These are phyloP conservation scores for Sporothrix mexicana DNA, from an alignment of 2,329 filamentous ascomycete species.

Conservation along the genomic window DNA sequence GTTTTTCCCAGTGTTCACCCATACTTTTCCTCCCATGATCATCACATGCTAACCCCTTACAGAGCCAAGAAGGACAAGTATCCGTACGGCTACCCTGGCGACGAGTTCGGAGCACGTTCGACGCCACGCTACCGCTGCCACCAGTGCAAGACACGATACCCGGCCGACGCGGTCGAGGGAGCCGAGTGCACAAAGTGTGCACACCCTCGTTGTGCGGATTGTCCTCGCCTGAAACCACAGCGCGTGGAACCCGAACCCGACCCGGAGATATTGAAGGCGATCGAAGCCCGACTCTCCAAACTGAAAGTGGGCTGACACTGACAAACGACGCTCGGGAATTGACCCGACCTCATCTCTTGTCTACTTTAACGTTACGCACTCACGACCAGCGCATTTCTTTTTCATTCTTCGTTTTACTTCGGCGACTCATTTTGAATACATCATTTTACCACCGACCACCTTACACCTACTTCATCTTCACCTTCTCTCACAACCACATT, in stretches of 20 bases:
- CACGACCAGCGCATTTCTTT: slow-evolving; percentile 11
- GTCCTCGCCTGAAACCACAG: slow-evolving; percentile 62
- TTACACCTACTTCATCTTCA: neutral
- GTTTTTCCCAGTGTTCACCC: slow-evolving; percentile 45
- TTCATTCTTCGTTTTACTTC: neutral
- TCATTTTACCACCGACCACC: neutral
- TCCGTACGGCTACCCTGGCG: slow-evolving; percentile 72
- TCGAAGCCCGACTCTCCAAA: slow-evolving; percentile 61
- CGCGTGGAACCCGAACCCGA: slow-evolving; percentile 67
- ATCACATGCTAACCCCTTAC: slow-evolving; percentile 34
- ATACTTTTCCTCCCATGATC: neutral
- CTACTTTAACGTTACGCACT: neutral
- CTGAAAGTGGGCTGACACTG: slow-evolving; percentile 45
- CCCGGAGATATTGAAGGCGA: slow-evolving; percentile 61
- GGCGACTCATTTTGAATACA: neutral
- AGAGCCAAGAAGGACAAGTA: slow-evolving; percentile 72
- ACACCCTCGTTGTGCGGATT: slow-evolving; percentile 64
- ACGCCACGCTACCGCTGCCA: slow-evolving; percentile 65
- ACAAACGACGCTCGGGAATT: too few species aligned
- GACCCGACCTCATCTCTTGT: too few species aligned
- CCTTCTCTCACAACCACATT: neutral
- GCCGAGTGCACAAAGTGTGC: slow-evolving; percentile 65
- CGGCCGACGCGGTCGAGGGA: slow-evolving; percentile 55
- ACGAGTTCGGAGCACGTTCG: slow-evolving; percentile 60
- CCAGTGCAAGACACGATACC: slow-evolving; percentile 65